phyloP scores from a whole-genome alignment of 2,329 filamentous ascomycete species.

The Colletotrichum gloeosporioides region DNA sequence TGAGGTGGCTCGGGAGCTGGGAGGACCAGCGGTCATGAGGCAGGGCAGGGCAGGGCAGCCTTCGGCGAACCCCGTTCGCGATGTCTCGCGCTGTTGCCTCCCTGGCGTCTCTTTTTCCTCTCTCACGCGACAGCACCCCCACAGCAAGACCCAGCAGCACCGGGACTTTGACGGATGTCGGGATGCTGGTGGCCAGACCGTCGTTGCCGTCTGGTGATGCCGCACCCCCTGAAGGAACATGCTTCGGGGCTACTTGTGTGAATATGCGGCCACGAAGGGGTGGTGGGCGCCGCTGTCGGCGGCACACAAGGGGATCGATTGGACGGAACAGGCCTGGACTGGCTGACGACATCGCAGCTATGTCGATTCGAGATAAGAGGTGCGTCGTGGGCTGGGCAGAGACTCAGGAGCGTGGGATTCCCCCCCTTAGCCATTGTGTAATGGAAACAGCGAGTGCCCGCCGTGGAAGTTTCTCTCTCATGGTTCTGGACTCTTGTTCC shows the following conservation, averaged over 20 bases:
- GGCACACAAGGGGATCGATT: conserved; percentile 2
- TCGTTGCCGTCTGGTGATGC: background rate
- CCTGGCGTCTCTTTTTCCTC: background rate
- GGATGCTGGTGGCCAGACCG: background rate
- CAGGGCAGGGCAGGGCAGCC: background rate
- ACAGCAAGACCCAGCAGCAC: background rate
- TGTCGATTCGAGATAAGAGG: conserved; percentile 22
- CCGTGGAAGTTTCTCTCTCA: background rate
- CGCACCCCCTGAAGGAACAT: background rate
- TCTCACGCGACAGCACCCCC: background rate
- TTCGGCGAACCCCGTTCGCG: background rate
- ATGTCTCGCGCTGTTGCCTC: background rate
- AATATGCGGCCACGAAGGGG: background rate
- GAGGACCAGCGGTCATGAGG: conserved; percentile 46
- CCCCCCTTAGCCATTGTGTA: conserved; percentile 9
- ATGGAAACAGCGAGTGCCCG: conserved; percentile 19
- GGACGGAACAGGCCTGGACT: conserved; percentile 16
- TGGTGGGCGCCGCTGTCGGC: background rate
- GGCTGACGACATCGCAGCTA: conserved; percentile 22
- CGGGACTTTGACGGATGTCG: background rate
- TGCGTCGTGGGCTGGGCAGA: background rate
- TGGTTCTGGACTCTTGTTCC: background rate
- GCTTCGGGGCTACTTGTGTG: background rate
- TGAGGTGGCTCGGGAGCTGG: conserved; percentile 77
- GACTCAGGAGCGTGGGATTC: conserved; percentile 8